A percentile compares a stretch with the other conserved stretches of the same genome.
These are phyloP conservation scores for Kalmusia sp. DNA, from an alignment of 2,329 filamentous ascomycete species.

Conservation along the genomic window DNA sequence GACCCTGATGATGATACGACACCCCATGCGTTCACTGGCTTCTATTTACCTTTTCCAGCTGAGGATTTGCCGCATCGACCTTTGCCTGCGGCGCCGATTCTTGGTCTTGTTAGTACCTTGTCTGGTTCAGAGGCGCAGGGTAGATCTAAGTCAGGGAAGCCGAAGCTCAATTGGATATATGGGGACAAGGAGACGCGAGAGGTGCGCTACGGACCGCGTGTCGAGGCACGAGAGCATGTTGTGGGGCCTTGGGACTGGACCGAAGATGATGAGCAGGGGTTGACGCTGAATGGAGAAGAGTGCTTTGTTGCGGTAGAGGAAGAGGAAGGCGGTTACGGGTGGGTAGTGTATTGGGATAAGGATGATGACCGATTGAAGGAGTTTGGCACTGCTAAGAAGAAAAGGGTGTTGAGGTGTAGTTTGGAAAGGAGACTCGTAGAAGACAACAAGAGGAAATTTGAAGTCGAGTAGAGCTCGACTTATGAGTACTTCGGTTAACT, in stretches of 20 bases:
- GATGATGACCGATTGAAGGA: slow-evolving; percentile 55
- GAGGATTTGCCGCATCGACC: slow-evolving; percentile 47
- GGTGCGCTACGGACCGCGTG: slow-evolving; percentile 71
- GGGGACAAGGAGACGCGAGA: slow-evolving; percentile 66
- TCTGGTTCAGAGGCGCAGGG: slow-evolving; percentile 44
- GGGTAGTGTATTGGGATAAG: slow-evolving; percentile 61
- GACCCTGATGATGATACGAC: slow-evolving; percentile 27
- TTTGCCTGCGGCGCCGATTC: slow-evolving; percentile 45
- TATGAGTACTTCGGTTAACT: no score
- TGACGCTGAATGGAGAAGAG: slow-evolving; percentile 63
- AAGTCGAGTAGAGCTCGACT: slow-evolving; percentile 29
- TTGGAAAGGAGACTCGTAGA: slow-evolving; percentile 50
- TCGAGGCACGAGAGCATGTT: slow-evolving; percentile 73
- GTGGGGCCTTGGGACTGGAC: slow-evolving; percentile 87
- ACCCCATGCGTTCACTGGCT: slow-evolving; percentile 58
- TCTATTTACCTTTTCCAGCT: slow-evolving; percentile 57
- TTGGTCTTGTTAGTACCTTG: slow-evolving; percentile 59
- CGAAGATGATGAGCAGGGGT: slow-evolving; percentile 62
- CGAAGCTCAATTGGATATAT: slow-evolving; percentile 73
- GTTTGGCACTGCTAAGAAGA: slow-evolving; percentile 45
- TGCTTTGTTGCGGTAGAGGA: slow-evolving; percentile 65
- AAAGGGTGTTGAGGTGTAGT: slow-evolving; percentile 53
- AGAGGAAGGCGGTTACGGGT: slow-evolving; percentile 53
- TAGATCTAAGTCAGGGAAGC: slow-evolving; percentile 36
- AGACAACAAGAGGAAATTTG: slow-evolving; percentile 21